Evolutionary conservation across 2,329 filamentous ascomycete genomes (phyloP), one percentile per base, ranked within the genome.

Genomic region (Xylaria sp.): DNA sequence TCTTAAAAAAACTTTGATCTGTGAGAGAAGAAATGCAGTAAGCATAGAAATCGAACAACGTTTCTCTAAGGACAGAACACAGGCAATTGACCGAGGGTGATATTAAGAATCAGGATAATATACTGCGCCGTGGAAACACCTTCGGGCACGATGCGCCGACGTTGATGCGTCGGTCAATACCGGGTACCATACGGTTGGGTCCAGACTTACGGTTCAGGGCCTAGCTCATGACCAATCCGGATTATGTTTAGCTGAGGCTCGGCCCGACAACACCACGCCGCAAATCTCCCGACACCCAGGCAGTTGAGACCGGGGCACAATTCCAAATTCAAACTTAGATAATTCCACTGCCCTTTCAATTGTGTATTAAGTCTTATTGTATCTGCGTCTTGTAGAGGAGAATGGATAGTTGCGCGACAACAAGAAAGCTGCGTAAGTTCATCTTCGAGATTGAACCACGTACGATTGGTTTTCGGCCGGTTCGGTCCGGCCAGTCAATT

Each of bases 231-330:
- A 27, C 40, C 25, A 40, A 49, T 31, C 40, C 10, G 9, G 46
- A 7, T 31, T 46, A 19, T 8, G 21, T 49, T 33, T 51, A 25
- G 35, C 35, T 58, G 44, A 59, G 54, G 38, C 55, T 62, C 60
- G 60, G 60, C 44, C 60, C 60, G 60, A 62, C 54, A 31, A 27
- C 41, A 35, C 44, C 37, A 54, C 46, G 44, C 25, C n/a, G 17
- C n/a, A n/a, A n/a, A n/a, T n/a, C n/a, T n/a, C 33, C 31, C 29
- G 55, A 21, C 33, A 10, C 8, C 13, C 33, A 25, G 25, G 19
- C n/a, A 35, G 11, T 21, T 37, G 29, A 47, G 31, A 40, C 48
- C 13, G 33, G 29, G 55, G 25, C 31, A 29, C 21, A 5, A 53
- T 58, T 53, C 40, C 48, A 53, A 53, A 58, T 53, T 11, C 11